These are phyloP conservation scores for Rhizophlyctis rosea DNA, from an alignment of 192 early-diverging fungal species.

Conservation along the genomic window DNA sequence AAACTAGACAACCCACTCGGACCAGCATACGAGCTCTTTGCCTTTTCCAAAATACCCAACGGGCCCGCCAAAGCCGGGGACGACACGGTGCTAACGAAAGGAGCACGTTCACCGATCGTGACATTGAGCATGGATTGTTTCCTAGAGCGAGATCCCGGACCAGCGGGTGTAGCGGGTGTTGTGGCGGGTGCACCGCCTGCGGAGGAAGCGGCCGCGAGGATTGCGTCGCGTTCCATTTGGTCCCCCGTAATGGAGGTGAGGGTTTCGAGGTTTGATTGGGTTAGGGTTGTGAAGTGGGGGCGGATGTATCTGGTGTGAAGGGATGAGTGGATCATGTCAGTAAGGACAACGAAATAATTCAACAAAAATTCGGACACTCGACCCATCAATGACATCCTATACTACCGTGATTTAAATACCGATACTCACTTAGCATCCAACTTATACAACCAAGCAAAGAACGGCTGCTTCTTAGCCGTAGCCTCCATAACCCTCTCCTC, in stretches of 20 bases:
- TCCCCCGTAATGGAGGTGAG: slow-evolving; percentile 3
- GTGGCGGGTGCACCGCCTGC: not conserved
- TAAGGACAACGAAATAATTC: not conserved
- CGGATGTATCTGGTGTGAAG: slow-evolving; percentile 40
- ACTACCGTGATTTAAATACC: no score
- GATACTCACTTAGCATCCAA: slow-evolving; percentile 44
- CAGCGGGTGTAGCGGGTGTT: not conserved
- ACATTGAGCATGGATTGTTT: no score
- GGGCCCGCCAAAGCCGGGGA: not conserved
- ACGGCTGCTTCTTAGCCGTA: slow-evolving; percentile 29
- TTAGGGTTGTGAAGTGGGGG: slow-evolving; percentile 45
- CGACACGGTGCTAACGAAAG: not conserved
- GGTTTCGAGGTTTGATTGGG: slow-evolving; percentile 20
- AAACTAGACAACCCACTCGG: slow-evolving; percentile 11
- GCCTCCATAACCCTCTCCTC: slow-evolving; percentile 27
- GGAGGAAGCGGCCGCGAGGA: not conserved
- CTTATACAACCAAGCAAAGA: slow-evolving; percentile 48
- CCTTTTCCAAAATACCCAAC: not conserved
- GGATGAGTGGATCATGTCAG: not conserved
- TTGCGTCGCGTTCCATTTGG: not conserved
- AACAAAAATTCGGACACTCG: not conserved
- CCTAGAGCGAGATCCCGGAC: no score
- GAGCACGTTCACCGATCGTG: no score
- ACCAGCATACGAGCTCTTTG: not conserved
- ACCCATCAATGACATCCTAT: not conserved